Base-by-base conservation (phyloP, 169 alveolate species). In the Blepharisma undulans region DNA sequence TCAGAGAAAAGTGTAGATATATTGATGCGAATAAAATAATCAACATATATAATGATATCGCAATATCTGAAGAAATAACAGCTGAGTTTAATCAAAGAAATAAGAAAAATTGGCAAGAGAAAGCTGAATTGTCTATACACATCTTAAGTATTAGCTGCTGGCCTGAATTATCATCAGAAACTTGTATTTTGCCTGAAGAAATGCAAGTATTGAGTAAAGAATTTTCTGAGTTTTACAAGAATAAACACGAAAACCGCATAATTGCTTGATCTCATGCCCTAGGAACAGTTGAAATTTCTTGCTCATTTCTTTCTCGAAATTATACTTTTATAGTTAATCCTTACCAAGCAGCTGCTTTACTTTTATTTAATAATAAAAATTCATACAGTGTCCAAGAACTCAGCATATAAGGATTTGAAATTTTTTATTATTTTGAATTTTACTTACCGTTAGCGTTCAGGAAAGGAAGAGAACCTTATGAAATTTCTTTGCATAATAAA, bases 151-250 rank as follows among this genome's bases (percentile, higher is more conserved):
- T 48, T 29, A 94, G 96, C 12, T 91, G 88, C 77, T 93, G 96
- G 96, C 95, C 96, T n/a, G 94, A 93, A 30, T 89, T 91, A 32
- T 74, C 76, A 32, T 82, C 91, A 34, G 92, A 92, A 8, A 92
- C 93, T 16, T 93, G 96, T 85, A 93, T 84, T 59, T 84, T 93
- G 18, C 96, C 96, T 27, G 34, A 87, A 21, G 92, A 86, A 27
- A 85, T 93, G 76, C 33, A n/a, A n/a, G n/a, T n/a, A n/a, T 77
- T n/a, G 61, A 60, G 19, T 48, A 89, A 60, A 72, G 90, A 74
- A 72, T 93, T 93, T 61, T 85, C 81, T 48, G 3, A 29, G 34
- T 93, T 91, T 85, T 93, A 93, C 84, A 91, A 87, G 76, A 74
- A 92, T 30, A 91, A 93, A 87, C 94, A 91, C 36, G 32, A 78